Evolutionary conservation across 1,284 basidiomycete genomes (phyloP), one percentile per base, ranked within the genome.

Genomic region (Cryptococcus sp.): DNA sequence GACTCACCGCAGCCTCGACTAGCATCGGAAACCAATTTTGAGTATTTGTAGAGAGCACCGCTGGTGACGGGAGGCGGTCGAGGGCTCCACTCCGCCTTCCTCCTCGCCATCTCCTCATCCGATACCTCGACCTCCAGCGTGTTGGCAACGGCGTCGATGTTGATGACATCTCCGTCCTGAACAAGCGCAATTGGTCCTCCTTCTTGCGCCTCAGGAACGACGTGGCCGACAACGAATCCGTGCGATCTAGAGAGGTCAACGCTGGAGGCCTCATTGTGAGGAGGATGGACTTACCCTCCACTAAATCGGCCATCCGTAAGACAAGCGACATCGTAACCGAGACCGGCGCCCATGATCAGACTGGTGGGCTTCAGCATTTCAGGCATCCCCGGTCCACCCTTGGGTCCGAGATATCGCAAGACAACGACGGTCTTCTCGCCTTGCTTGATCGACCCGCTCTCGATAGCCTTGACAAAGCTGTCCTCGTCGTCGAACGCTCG

Each of bases 271-370:
- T 23, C 5, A 14, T 31, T 7, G 28, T 14, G 28, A 7, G 28
- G 28, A n/a, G n/a, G 19, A 24, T 36, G 21, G 9, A 60, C 67
- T 57, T 49, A 81, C 83, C 85, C 87, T 47, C 93, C 94, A 25
- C 87, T 91, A 79, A 98, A 98, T 36, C 94, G 82, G 39, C 94
- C 94, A 71, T 98, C 94, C 0, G 94, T 98, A 60, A 98, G 83
- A 56, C 95, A 81, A 1, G 93, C 93, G 3, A 92, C 93, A 45
- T 87, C 86, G 52, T 85, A 82, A 34, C 89, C 85, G 18, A 97
- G 79, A 34, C 94, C 94, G 46, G 93, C 93, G 28, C 94, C 94
- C 75, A 92, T 87, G 57, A 97, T 80, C 40, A 89, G 83, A 52
- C 81, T 84, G n/a, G 91, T 95, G 6, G 89, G 90, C 56, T 74